These are phyloP conservation scores for Botrytis galanthina DNA, from an alignment of 2,329 filamentous ascomycete species.

Conservation along the genomic window DNA sequence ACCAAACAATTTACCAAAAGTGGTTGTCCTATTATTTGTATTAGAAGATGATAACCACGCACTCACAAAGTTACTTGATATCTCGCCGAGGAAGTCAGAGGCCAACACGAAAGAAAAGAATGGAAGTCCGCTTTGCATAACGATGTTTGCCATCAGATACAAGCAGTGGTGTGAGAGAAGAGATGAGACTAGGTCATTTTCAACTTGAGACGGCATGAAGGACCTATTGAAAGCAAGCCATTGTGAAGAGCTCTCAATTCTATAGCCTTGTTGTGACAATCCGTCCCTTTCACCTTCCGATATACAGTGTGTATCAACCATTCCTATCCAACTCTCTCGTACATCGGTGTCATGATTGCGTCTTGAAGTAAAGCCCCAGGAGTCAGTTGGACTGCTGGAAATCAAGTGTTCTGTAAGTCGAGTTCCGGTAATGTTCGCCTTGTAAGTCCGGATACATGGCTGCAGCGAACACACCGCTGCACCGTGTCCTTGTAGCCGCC, in stretches of 20 bases:
- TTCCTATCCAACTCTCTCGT: background rate
- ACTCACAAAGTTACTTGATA: too few relatives aligned
- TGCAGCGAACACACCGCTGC: background rate
- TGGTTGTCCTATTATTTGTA: too few relatives aligned
- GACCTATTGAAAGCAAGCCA: background rate
- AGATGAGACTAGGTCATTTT: background rate
- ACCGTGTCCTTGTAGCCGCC: background rate
- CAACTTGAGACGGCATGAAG: fast-evolving
- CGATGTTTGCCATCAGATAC: background rate
- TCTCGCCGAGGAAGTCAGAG: fast-evolving
- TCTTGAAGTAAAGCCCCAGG: background rate
- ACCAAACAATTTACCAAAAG: fast-evolving
- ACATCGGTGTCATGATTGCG: background rate
- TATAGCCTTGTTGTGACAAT: background rate
- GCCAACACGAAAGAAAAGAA: fast-evolving
- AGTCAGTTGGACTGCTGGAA: fast-evolving
- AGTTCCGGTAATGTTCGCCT: fast-evolving
- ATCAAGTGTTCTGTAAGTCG: background rate
- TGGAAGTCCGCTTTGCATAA: fast-evolving
- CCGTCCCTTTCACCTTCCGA: fast-evolving
- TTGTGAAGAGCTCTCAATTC: background rate
- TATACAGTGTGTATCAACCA: background rate
- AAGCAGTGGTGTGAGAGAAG: background rate
- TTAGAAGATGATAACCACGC: too few relatives aligned
- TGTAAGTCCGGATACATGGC: background rate